Percentiles rank a stretch among this genome's conserved stretches.
phyloP scores from a whole-genome alignment of 1,284 basidiomycete genomes.

The Schizophyllum commune region DNA sequence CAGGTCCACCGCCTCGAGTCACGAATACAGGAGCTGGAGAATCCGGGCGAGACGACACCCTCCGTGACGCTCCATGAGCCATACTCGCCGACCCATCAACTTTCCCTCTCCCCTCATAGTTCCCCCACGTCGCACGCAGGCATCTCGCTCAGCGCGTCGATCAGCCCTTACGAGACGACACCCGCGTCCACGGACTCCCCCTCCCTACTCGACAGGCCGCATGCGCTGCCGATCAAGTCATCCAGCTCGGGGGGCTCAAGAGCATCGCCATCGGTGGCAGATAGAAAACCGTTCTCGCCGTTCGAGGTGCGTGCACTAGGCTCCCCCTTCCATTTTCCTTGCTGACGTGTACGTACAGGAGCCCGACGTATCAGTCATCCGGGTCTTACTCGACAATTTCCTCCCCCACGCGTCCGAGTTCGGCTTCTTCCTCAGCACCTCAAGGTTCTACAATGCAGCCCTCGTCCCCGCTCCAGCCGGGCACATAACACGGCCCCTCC shows the following conservation, averaged over 20 bases:
- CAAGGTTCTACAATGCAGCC: slow-evolving; percentile 31
- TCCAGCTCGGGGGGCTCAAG: background rate
- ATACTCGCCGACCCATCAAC: slow-evolving; percentile 24
- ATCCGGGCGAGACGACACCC: slow-evolving; percentile 34
- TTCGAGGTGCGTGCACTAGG: no score
- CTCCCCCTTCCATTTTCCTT: no score
- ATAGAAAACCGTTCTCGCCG: no score
- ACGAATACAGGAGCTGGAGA: slow-evolving; percentile 35
- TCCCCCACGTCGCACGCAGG: background rate
- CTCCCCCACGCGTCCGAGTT: slow-evolving; percentile 34
- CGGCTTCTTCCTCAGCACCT: slow-evolving; percentile 40
- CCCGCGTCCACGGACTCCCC: background rate
- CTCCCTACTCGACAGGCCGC: background rate
- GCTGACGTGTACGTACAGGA: no score
- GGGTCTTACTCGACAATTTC: slow-evolving; percentile 32
- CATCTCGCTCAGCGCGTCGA: slow-evolving; percentile 3
- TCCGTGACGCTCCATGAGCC: slow-evolving; percentile 38
- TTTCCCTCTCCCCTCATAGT: slow-evolving; percentile 13
- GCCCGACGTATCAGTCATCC: no score
- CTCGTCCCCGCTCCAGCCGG: slow-evolving; percentile 29
- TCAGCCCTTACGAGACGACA: background rate
- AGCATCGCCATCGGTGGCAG: background rate
- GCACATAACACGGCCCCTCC: slow-evolving; percentile 34
- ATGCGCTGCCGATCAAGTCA: background rate
- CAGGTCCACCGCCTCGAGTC: slow-evolving; percentile 34